These are phyloP conservation scores for Aspergillus pseudoglaucus DNA, from an alignment of 2,329 filamentous ascomycete genomes.

Conservation along the genomic window DNA sequence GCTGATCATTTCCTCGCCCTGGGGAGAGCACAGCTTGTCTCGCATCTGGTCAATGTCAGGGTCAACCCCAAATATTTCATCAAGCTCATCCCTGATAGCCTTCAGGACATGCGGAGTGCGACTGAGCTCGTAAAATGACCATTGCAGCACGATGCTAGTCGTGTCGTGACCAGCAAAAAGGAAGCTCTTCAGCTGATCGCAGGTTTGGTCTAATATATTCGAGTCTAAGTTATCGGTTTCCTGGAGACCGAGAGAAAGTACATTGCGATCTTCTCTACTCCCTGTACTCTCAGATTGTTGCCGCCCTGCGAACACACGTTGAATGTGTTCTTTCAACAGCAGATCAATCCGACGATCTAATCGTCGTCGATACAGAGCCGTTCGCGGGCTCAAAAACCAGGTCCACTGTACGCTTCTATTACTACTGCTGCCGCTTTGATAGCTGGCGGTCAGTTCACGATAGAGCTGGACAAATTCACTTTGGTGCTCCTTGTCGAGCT, in stretches of 20 bases:
- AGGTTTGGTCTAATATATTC: slow-evolving; percentile 5
- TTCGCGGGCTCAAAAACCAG: not conserved
- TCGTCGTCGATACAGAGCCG: not conserved
- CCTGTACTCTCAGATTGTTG: not conserved
- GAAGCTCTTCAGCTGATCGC: slow-evolving; percentile 24
- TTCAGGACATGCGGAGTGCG: slow-evolving; percentile 20
- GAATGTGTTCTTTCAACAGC: slow-evolving; percentile 2
- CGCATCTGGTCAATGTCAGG: slow-evolving; percentile 24
- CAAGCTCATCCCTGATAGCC: slow-evolving; percentile 45
- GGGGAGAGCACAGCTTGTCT: slow-evolving; percentile 23
- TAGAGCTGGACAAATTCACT: slow-evolving; percentile 17
- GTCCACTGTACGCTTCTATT: not conserved
- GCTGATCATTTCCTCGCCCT: slow-evolving; percentile 40
- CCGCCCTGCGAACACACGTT: slow-evolving; percentile 2
- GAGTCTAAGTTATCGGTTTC: not conserved
- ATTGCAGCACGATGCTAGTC: slow-evolving; percentile 13
- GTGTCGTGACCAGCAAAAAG: slow-evolving; percentile 24
- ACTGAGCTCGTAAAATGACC: slow-evolving; percentile 16
- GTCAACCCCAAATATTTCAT: slow-evolving; percentile 45
- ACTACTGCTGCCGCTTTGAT: not conserved
- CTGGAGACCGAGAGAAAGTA: slow-evolving; percentile 10
- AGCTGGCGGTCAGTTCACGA: slow-evolving; percentile 12
- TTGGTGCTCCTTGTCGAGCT: slow-evolving; percentile 9
- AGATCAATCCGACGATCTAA: slow-evolving; percentile 4
- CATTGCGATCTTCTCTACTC: slow-evolving; percentile 1